Evolutionary conservation across 1,284 basidiomycete genomes (phyloP).

Genomic region (Rhodotorula sp.): DNA sequence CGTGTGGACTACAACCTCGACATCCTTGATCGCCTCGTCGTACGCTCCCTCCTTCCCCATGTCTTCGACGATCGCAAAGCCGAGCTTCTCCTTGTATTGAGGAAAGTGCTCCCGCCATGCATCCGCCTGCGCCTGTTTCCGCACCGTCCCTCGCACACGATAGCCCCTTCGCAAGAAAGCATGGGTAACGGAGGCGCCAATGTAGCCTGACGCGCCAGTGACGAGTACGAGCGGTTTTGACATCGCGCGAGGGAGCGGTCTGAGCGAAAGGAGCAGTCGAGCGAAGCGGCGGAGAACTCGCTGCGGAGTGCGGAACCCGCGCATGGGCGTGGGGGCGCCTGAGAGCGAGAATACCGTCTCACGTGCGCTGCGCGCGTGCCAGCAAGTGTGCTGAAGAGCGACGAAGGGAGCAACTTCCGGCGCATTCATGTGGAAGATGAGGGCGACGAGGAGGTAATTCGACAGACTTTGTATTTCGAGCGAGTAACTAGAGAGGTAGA

Average conservation of each 20-base stretch:
- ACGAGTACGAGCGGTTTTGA: neutral
- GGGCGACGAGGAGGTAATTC: no score
- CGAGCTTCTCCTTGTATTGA: slow-evolving; percentile 11
- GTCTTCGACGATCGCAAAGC: slow-evolving; percentile 34
- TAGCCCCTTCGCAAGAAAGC: slow-evolving; percentile 6
- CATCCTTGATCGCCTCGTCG: slow-evolving; percentile 31
- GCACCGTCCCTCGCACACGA: slow-evolving; percentile 29
- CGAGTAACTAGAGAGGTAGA: neutral
- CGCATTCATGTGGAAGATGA: no score
- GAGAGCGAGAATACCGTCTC: no score
- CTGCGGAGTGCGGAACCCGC: neutral
- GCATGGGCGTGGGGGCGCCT: no score
- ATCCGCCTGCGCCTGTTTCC: slow-evolving; percentile 22
- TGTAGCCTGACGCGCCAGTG: slow-evolving; percentile 7
- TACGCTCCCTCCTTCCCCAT: slow-evolving; percentile 33
- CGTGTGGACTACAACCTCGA: slow-evolving; percentile 26
- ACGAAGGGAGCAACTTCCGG: no score
- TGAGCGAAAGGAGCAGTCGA: neutral
- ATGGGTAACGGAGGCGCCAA: slow-evolving; percentile 5
- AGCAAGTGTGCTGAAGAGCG: no score
- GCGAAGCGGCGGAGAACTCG: neutral
- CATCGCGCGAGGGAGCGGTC: neutral
- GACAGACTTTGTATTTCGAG: neutral
- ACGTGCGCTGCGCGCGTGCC: no score
- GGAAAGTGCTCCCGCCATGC: slow-evolving; percentile 23